These are phyloP conservation scores for Russula earlei DNA, from an alignment of 768 basidiomycete species.

Conservation along the genomic window DNA sequence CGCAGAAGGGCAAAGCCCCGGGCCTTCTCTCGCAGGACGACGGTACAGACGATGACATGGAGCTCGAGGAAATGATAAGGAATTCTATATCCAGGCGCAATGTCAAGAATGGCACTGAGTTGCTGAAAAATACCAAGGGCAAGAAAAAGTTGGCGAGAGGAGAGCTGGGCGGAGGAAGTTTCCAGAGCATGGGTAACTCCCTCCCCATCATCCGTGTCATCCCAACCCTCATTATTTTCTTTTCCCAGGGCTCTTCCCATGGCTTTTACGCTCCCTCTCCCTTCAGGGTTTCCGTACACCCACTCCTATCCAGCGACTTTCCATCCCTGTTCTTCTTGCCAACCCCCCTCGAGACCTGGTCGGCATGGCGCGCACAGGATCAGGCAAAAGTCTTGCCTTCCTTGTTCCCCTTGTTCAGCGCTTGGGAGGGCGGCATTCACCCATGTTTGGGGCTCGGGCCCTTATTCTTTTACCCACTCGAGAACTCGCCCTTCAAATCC, in stretches of 20 bases:
- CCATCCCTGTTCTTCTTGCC: slow-evolving; percentile 77
- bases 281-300: slow-evolving; percentile 92
- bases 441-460: slow-evolving; percentile 75
- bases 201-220: background rate
- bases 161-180: slow-evolving; percentile 86
- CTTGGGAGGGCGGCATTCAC: slow-evolving; percentile 70
- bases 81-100: slow-evolving; percentile 64
- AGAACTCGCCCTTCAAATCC: slow-evolving; percentile 87
- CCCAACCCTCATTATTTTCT: background rate
- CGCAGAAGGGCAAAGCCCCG: slow-evolving; percentile 19
- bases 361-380: slow-evolving; percentile 97
- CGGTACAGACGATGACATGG: slow-evolving; percentile 41
- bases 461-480: slow-evolving; percentile 86
- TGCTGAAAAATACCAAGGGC: slow-evolving; percentile 70
- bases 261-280: slow-evolving; percentile 72
- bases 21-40: slow-evolving; percentile 20
- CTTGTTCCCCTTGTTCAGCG: slow-evolving; percentile 86
- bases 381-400: slow-evolving; percentile 95
- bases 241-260: slow-evolving; percentile 65
- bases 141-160: slow-evolving; percentile 62
- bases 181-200: slow-evolving; percentile 83
- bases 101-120: slow-evolving; percentile 61
- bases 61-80: slow-evolving; percentile 55
- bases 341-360: slow-evolving; percentile 88
- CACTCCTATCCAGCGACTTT: slow-evolving; percentile 89